Conservation (phyloP, 345 rosid genomes). For the Aurinia saxatilis region DNA sequence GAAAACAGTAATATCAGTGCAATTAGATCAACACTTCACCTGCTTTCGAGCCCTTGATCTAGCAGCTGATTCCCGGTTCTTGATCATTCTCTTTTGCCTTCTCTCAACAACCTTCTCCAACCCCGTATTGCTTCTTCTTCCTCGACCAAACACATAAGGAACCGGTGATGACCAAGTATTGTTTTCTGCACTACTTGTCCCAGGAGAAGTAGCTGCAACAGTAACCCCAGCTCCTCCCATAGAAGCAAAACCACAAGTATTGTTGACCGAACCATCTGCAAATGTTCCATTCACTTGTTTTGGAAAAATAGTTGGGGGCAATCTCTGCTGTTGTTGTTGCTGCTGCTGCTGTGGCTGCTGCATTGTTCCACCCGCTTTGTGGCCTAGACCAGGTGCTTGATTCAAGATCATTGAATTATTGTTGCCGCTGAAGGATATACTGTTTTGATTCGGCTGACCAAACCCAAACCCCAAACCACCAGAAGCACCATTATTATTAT, state of each 20-base stretch:
- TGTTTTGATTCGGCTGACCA: slow-evolving; percentile 46
- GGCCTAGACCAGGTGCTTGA: slow-evolving; percentile 41
- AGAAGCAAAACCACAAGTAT: slow-evolving; percentile 35
- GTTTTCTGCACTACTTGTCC: slow-evolving; percentile 63
- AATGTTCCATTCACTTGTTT: slow-evolving; percentile 49
- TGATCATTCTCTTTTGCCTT: slow-evolving; percentile 98
- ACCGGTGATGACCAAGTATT: slow-evolving; percentile 71
- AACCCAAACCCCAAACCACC: slow-evolving; percentile 48
- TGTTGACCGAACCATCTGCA: slow-evolving; percentile 37
- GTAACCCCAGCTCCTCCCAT: slow-evolving; percentile 42
- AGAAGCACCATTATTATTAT: slow-evolving; percentile 30
- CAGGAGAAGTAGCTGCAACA: slow-evolving; percentile 52
- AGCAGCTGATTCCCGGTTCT: slow-evolving; percentile 97
- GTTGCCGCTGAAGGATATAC: slow-evolving; percentile 2
- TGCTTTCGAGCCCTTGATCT: slow-evolving; percentile 98
- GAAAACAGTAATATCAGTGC: neutral
- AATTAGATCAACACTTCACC: slow-evolving; percentile 34
- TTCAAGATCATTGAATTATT: slow-evolving; percentile 31
- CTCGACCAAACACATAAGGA: slow-evolving; percentile 70
- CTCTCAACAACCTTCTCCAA: slow-evolving; percentile 93
- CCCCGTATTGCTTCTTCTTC: slow-evolving; percentile 51
- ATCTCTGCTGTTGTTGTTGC: slow-evolving; percentile 32
- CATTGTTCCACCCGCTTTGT: slow-evolving; percentile 30
- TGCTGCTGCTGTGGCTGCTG: slow-evolving; percentile 5
- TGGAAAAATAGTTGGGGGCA: slow-evolving; percentile 47